These are phyloP conservation scores for Acer negundo DNA, from an alignment of 345 rosid genomes.

Conservation along the genomic window DNA sequence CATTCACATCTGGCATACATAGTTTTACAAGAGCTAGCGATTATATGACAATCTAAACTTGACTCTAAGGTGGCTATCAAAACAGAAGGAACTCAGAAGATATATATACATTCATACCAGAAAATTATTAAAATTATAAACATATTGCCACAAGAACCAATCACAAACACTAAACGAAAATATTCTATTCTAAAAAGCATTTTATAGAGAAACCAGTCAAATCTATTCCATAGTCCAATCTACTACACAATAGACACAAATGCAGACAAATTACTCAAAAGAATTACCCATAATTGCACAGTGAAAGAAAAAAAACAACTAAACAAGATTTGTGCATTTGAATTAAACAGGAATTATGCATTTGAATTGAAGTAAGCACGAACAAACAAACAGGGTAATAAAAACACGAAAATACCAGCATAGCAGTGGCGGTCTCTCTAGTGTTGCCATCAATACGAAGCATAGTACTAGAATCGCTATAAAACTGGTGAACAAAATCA, in stretches of 20 bases:
- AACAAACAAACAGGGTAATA: background rate
- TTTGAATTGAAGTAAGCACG: conserved; percentile 5
- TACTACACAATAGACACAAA: background rate
- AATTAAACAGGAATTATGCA: background rate
- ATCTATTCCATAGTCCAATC: too few species aligned
- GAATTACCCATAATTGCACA: too few species aligned
- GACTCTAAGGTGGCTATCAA: background rate
- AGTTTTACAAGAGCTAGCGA: background rate
- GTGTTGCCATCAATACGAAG: conserved; percentile 44
- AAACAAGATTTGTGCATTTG: background rate
- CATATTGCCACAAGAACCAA: background rate
- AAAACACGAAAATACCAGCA: conserved; percentile 35
- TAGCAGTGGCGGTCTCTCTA: conserved; percentile 40
- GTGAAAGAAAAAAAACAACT: background rate
- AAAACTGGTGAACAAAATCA: conserved; percentile 44
- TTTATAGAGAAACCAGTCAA: background rate
- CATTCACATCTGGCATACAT: background rate
- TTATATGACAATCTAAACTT: background rate
- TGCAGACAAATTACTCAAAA: background rate
- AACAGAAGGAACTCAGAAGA: background rate
- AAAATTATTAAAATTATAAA: background rate
- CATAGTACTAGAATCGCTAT: conserved; percentile 49
- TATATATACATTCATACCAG: background rate
- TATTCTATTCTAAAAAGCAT: background rate
- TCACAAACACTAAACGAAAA: too few species aligned